These are phyloP conservation scores for Blakeslea trispora DNA, from an alignment of 371 early-diverging fungal species.

Conservation along the genomic window DNA sequence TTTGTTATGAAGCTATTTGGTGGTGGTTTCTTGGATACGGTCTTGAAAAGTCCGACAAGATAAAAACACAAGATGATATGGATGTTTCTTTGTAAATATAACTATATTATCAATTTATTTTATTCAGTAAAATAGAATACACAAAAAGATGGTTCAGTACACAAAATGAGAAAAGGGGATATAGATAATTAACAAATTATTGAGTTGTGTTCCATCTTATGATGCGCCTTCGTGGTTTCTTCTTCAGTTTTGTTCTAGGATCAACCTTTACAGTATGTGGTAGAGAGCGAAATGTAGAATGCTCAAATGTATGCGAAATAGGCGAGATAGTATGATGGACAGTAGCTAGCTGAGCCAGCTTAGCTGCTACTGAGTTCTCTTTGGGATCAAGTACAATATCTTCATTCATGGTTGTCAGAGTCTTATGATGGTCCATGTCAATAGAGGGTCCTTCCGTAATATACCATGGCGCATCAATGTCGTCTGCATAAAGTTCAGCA, in stretches of 20 bases:
- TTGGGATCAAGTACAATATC: conserved; percentile 62
- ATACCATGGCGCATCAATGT: conserved; percentile 46
- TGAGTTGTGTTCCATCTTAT: conserved; percentile 32
- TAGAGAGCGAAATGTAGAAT: conserved; percentile 79
- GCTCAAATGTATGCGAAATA: conserved; percentile 76
- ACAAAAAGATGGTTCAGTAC: conserved; percentile 3
- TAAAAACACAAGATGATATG: conserved; percentile 8
- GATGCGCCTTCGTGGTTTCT: conserved; percentile 47
- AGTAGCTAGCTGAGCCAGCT: conserved; percentile 82
- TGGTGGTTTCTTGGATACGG: conserved; percentile 53
- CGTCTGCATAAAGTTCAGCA: conserved; percentile 23
- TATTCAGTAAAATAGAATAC: conserved; percentile 1
- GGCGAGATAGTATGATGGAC: conserved; percentile 89
- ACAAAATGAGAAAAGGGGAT: not conserved
- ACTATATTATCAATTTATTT: not conserved
- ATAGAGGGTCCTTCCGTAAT: conserved; percentile 29
- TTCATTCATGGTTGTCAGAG: conserved; percentile 38
- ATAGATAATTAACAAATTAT: not conserved
- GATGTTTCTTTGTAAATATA: conserved; percentile 20
- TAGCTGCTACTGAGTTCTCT: conserved; percentile 84
- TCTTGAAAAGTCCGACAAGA: not conserved
- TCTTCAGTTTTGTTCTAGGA: conserved; percentile 37
- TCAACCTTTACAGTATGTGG: conserved; percentile 50
- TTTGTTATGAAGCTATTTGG: conserved; percentile 87
- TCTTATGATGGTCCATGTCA: conserved; percentile 2